Evolutionary conservation across 495 filamentous ascomycete genomes (phyloP).

Genomic region (Oleoguttula mirabilis): DNA sequence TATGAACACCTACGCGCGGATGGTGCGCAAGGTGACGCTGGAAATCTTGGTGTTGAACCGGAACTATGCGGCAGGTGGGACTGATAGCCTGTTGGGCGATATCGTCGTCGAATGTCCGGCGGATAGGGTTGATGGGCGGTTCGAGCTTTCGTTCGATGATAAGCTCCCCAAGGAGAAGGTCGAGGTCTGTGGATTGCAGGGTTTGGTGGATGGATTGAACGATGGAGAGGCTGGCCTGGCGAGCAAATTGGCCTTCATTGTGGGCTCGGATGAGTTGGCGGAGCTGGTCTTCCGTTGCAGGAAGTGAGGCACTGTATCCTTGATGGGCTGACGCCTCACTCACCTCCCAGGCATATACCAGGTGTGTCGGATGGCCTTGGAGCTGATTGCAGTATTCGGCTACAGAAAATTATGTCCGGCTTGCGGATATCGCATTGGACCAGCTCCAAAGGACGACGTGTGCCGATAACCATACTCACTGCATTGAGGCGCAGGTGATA

Average conservation of each 20-base stretch:
- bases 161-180: not conserved
- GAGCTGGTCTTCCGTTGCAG: slow-evolving; percentile 10
- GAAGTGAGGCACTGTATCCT: too few relatives aligned
- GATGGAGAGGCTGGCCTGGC: not conserved
- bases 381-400: too few relatives aligned
- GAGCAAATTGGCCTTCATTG: not conserved
- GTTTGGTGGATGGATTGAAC: slow-evolving; percentile 1
- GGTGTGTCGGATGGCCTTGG: too few relatives aligned
- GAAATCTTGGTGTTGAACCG: not conserved
- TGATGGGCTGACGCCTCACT: too few relatives aligned
- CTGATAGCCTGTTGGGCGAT: not conserved
- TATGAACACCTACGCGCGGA: not conserved
- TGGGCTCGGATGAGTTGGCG: slow-evolving; percentile 6
- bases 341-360: too few relatives aligned
- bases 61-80: not conserved
- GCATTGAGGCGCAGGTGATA: too few relatives aligned
- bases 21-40: slow-evolving; percentile 1
- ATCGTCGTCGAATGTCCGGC: slow-evolving; percentile 3
- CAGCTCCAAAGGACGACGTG: too few relatives aligned
- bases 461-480: too few relatives aligned
- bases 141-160: not conserved
- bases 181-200: not conserved
- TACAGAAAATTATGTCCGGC: too few relatives aligned
- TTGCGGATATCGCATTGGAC: too few relatives aligned
- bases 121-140: slow-evolving; percentile 3